Base-by-base conservation (phyloP, 192 early-diverging fungal species). In the Gaertneriomyces semiglobifer region DNA sequence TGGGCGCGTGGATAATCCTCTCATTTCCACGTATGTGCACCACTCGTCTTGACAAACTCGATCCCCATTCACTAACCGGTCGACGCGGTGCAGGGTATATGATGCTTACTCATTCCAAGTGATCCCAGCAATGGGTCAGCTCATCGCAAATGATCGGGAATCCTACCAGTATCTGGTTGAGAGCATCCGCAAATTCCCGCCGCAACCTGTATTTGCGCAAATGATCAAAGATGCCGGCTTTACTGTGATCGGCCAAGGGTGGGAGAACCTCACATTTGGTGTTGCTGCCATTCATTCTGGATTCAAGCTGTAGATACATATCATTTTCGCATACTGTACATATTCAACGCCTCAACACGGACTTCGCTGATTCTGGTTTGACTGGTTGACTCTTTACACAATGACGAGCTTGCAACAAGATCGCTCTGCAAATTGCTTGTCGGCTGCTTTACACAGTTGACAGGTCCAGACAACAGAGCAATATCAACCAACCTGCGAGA, bases 161-260 rank as follows among this genome's bases (percentile, higher is more conserved):
- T 95, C 92, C 19, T 99, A 99, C 74, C 90, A 97, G 79, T 99
- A 99, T 74, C 79, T 99, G 12, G 96, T 99, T 18, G 96, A 99
- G 72, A 90, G 88, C 59, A 99, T 99, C 64, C 88, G 92, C 66
- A 87, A 88, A 75, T 99, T 99, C 82, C 93, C 92, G 46, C 65
- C 86, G 12, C 96, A 97, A 79, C 79, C 84, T 45, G 83, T 88
- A 66, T 99, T 99, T 85, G 90, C 90, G 4, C 71, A 89, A 67
- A 92, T 97, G 77, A 95, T 99, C 74, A 79, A 88, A 52, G 81
- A 92, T 40, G 87, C 89, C 16, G 95, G 96, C 38, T 99, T 99
- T 74, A 89, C 80, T 4, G 84, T 92, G 5, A 86, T 95, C 44
- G 95, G 92, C 16, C 75, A 86, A 56, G 94, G 93, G 5, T 96